phyloP scores from a whole-genome alignment of 352 stramenopile species.

The Phytopythium montanum region DNA sequence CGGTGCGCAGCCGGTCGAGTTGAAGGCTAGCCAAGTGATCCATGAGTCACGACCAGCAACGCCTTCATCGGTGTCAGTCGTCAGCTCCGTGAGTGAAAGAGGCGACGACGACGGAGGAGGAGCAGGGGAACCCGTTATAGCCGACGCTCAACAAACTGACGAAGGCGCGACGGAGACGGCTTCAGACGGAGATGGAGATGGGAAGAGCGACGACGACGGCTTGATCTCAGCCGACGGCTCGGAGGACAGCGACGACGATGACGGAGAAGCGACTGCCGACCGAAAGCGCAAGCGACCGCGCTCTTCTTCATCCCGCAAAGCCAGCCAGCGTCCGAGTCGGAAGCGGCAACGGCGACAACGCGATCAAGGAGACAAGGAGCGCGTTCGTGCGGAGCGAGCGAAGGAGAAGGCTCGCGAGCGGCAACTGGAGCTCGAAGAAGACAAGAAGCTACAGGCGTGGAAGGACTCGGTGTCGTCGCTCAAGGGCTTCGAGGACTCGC shows the following conservation, averaged over 20 bases:
- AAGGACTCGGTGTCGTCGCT: constrained; percentile 73
- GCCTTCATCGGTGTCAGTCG: constrained; percentile 33
- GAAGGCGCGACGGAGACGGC: constrained; percentile 5
- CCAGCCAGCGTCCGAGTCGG: neutral
- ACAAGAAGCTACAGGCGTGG: constrained; percentile 90
- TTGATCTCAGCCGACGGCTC: constrained; percentile 7
- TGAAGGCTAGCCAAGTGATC: neutral
- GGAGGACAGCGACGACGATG: neutral
- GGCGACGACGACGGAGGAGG: constrained; percentile 29
- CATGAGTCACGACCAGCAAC: constrained; percentile 21
- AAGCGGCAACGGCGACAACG: constrained; percentile 7
- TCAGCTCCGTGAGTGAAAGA: constrained; percentile 33
- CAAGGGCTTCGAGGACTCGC: constrained; percentile 88
- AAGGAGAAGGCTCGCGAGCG: constrained; percentile 74
- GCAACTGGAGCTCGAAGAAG: constrained; percentile 89
- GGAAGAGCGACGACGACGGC: constrained; percentile 42
- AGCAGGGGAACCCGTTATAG: constrained; percentile 16
- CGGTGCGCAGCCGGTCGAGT: constrained; percentile 8
- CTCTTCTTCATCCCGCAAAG: constrained; percentile 2
- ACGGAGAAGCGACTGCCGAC: neutral
- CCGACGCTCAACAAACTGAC: constrained; percentile 8
- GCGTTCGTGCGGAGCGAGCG: constrained; percentile 26
- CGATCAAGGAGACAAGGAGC: constrained; percentile 9
- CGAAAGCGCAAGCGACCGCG: neutral
- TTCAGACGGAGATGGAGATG: constrained; percentile 12